Evolutionary conservation across 208 protist genomes (phyloP), one percentile per base, ranked within the genome.

Genomic region (Leishmania guyanensis): DNA sequence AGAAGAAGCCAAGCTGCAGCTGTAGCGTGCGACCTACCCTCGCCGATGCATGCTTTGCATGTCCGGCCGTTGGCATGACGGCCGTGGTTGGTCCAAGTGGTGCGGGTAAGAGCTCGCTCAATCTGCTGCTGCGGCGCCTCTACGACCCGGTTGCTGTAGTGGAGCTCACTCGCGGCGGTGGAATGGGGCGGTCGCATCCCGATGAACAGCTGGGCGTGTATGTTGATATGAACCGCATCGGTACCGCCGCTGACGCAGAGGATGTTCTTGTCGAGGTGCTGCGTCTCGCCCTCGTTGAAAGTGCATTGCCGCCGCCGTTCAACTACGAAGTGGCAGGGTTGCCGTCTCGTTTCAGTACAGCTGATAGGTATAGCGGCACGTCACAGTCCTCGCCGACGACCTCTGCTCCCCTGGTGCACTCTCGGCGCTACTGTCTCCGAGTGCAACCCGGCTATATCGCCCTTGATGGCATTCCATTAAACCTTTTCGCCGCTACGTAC

Each of bases 91-190:
- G 96, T 10, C 87, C 58, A 39, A 92, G 87, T 39, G 96, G 96
- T 20, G 90, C 88, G 39, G 96, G 96, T 39, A 98, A 98, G 86
- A 92, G 84, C 51, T 95, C 94, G 8, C 65, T 95, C 8, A 77
- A 91, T 9, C 14, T 70, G 60, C 85, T 98, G 75, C 77, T 98
- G 39, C 88, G 88, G 62, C 92, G 94, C 51, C 84, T 92, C 51
- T 98, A 96, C 83, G 91, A 97, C 58, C 89, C 92, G 4, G 48
- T 94, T 22, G 71, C 78, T 0, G 80, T 88, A 6, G 39, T 82
- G 22, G 68, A 73, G 39, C 51, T 26, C 66, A 56, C 16, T 20
- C 68, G 17, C 46, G 46, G 20, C 20, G 10, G 22, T 16, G 26
- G 22, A 53, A 29, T 26, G 26, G 68, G 3, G 20, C 22, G 46